Evolutionary conservation across 2,329 filamentous ascomycete genomes (phyloP), one percentile per base, ranked within the genome.

Genomic region (Fusarium sp.): DNA sequence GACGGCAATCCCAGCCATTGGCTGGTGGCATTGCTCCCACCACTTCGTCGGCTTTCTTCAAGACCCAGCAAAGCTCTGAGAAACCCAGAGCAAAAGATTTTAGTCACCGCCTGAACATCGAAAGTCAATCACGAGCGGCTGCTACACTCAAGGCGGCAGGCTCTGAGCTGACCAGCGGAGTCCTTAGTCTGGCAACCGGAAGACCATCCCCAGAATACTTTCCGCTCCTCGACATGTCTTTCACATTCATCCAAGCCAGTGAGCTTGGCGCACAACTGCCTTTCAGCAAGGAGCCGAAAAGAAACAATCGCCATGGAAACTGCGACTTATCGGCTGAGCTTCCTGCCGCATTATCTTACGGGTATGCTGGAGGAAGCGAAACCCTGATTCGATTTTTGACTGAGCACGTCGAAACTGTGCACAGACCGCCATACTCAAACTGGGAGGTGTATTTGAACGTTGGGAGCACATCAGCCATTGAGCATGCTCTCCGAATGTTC

Each of bases 131-230:
- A 23, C 18, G 18, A 23, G 18, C 18, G 18, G 18, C 18, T 23
- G 18, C 18, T 4, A 23, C 18, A 23, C 18, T 23, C 18, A 23
- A 23, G 18, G 18, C 18, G 18, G 18, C 47, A 15, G 47, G 47
- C 12, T 10, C 47, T 50, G 47, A 50, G 47, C 34, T 50, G 23
- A 50, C 5, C 28, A 18, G 23, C 34, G 23, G 47, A 50, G 47
- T 50, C 47, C 11, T 50, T 15, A 50, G 47, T 28, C 34, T 50
- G 23, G 47, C 47, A 16, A 50, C 47, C 34, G 47, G 47, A 36
- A 50, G 47, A 50, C 47, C 47, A 50, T 50, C 47, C 34, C 47
- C 47, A 50, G 28, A 50, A 50, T 50, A 50, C 28, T 50, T 50
- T 50, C 47, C 47, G 28, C 47, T 50, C 10, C 47, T 50, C 47